These are phyloP conservation scores for Schizochytrium sp. DNA, from an alignment of 108 stramenopile genomes.

Conservation along the genomic window DNA sequence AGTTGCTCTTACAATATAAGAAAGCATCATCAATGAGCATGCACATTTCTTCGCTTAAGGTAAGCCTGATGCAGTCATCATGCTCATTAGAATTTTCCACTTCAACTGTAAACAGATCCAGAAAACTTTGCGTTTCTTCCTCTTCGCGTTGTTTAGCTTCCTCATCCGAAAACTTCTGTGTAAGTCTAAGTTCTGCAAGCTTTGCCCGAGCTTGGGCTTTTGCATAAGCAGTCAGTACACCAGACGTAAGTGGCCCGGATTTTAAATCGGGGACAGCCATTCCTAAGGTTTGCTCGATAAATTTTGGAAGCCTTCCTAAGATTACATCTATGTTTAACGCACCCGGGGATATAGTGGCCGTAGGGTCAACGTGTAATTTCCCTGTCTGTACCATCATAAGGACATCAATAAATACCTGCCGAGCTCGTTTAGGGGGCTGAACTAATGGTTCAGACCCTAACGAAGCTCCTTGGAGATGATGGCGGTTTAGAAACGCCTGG, in stretches of 20 bases:
- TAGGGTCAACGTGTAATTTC: too few species aligned
- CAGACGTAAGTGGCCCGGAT: not conserved
- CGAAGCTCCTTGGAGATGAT: not conserved
- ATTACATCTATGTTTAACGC: not conserved
- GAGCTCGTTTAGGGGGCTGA: not conserved
- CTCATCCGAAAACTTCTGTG: not conserved
- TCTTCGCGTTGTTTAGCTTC: not conserved
- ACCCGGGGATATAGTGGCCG: too few species aligned
- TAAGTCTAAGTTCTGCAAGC: not conserved
- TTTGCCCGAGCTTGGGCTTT: not conserved
- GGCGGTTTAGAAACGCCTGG: not conserved
- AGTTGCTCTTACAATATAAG: not conserved
- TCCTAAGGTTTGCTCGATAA: not conserved
- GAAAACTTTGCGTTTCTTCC: too few species aligned
- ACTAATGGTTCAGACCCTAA: not conserved
- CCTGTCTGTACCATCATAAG: not conserved
- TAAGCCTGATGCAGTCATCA: not conserved
- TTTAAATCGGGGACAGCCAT: not conserved
- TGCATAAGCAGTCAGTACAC: not conserved
- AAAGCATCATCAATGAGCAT: slow-evolving; percentile 53
- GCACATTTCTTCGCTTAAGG: slow-evolving; percentile 5
- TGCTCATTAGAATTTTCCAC: not conserved
- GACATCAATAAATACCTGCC: not conserved
- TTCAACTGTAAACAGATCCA: not conserved
- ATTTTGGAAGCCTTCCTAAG: not conserved